Percentiles rank a stretch among this genome's conserved stretches.
Conservation (phyloP, 148 eudicot species). For the Nepenthes mirabilis region DNA sequence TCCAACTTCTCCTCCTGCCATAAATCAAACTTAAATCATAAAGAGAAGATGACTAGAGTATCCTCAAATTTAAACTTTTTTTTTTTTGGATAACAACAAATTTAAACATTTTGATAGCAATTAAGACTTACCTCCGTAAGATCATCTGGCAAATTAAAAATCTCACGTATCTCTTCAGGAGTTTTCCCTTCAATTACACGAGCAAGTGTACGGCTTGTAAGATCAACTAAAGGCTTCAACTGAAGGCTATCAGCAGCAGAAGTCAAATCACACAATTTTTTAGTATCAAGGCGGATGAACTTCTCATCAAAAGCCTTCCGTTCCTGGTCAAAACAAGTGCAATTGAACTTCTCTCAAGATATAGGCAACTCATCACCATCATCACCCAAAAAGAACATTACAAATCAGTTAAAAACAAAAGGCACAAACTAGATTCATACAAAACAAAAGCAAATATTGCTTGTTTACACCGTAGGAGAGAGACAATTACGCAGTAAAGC, state of each 20-base stretch:
- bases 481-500: background rate
- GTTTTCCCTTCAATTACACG: constrained; percentile 73
- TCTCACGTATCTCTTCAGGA: constrained; percentile 74
- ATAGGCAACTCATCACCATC: too few species aligned
- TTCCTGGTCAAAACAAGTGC: constrained; percentile 27
- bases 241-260: constrained; percentile 80
- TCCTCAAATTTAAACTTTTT: background rate
- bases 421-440: background rate
- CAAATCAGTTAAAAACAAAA: background rate
- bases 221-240: constrained; percentile 70
- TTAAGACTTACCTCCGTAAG: constrained; percentile 54
- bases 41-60: constrained; percentile 5
- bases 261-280: constrained; percentile 53
- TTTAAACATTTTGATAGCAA: background rate
- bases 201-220: constrained; percentile 69
- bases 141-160: constrained; percentile 73
- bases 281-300: constrained; percentile 49
- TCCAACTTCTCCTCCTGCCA: constrained; percentile 86
- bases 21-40: constrained; percentile 4
- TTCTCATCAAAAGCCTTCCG: constrained; percentile 67
- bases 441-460: background rate
- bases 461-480: background rate
- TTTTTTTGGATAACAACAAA: background rate
- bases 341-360: background rate
- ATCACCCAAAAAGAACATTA: background rate